Evolutionary conservation across 2,329 filamentous ascomycete species (phyloP), one percentile per base, ranked within the genome.

Genomic region (Canariomyces notabilis): DNA sequence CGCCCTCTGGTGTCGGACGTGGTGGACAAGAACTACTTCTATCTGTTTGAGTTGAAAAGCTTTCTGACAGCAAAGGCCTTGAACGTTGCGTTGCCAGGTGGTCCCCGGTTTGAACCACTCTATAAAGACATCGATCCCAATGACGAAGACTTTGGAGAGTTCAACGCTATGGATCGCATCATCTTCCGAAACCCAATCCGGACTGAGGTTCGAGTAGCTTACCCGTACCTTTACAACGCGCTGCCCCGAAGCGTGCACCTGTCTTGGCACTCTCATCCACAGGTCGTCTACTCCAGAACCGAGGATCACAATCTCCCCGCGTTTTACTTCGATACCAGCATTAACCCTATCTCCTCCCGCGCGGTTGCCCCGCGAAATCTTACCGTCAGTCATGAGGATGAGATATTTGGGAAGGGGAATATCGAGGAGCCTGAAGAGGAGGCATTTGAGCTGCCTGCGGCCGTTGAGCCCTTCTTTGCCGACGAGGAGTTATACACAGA

Each of bases 41-140:
- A 97, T 64, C 88, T 98, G 64, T 98, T 98, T 62, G 93, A 98
- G 53, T 73, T 94, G 41, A 89, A 95, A 66, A 93, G 89, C 60
- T 95, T 98, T 64, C 78, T 95, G 57, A 96, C 93, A 19, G 91
- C 93, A 26, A 98, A 98, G 68, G 93, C 93, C 1, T 74, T 98
- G 35, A 98, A 98, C 58, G 91, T 98, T 42, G 91, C 94, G 8
- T 88, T 98, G 44, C 93, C 93, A n/a, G 93, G 93, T 63, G 94
- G 93, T 8, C 93, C 93, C 51, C 83, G 93, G 22, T 98, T 98
- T 54, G 93, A 98, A 67, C 93, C 93, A 19, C 67, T 98, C 16
- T 98, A 96, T 75, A 98, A 98, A 69, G 93, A 98, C 59, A 90
- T 98, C 51, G 90, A 98, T 65, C 93, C 93, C 2, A 98, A 98